Evolutionary conservation across 768 basidiomycete genomes (phyloP).

Genomic region (Agaricus blazei): DNA sequence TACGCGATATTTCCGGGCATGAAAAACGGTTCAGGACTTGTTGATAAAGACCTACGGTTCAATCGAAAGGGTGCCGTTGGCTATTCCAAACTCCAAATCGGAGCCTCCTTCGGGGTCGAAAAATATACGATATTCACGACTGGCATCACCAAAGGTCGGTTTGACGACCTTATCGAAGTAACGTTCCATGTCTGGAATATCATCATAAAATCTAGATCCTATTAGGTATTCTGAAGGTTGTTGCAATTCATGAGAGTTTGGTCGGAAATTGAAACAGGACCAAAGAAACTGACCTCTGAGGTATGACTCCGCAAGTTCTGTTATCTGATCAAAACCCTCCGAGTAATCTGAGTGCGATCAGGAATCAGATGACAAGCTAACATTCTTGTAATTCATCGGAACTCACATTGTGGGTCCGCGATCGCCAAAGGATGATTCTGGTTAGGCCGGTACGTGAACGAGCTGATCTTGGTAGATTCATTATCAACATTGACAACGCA

Average conservation of each 20-base stretch:
- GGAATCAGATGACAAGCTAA: neutral
- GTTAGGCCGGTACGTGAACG: neutral
- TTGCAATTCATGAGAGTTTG: too few species aligned
- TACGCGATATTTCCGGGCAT: neutral
- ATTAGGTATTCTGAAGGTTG: slow-evolving; percentile 8
- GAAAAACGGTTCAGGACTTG: neutral
- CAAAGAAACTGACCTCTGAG: slow-evolving; percentile 22
- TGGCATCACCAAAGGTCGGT: slow-evolving; percentile 32
- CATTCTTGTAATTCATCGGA: neutral
- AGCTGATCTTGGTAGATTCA: neutral
- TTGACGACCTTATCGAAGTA: slow-evolving; percentile 47
- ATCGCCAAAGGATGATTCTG: neutral
- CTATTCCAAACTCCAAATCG: slow-evolving; percentile 34
- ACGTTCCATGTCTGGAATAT: slow-evolving; percentile 14
- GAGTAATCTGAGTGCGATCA: slow-evolving; percentile 26
- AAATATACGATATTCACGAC: slow-evolving; percentile 38
- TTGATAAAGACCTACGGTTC: slow-evolving; percentile 18
- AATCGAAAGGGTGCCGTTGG: slow-evolving; percentile 42
- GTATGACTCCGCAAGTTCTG: slow-evolving; percentile 26
- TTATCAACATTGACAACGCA: neutral
- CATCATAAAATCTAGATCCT: slow-evolving; percentile 11
- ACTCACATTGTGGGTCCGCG: neutral
- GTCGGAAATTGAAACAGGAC: neutral
- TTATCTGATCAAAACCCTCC: slow-evolving; percentile 39
- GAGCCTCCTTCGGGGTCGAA: slow-evolving; percentile 42